phyloP scores from a whole-genome alignment of 2,329 filamentous ascomycete genomes.

The Fusarium caatingaense region DNA sequence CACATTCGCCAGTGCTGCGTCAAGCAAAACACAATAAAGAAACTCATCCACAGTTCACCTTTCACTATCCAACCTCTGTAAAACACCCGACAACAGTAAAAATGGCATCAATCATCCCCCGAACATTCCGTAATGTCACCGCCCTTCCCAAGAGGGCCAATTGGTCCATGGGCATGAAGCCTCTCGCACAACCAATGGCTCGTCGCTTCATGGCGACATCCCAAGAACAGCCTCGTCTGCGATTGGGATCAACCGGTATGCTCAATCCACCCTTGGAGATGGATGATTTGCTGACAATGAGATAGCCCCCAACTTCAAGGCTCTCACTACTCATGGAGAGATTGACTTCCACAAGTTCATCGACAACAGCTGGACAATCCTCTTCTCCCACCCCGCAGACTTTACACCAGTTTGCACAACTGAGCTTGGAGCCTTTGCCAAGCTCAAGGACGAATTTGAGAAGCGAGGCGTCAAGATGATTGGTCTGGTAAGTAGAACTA shows the following conservation, averaged over 20 bases:
- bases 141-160: background rate
- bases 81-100: no score
- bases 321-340: background rate
- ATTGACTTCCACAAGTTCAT: conserved; percentile 22
- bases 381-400: conserved; percentile 5
- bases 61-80: no score
- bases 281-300: fast-evolving
- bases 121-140: background rate
- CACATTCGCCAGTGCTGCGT: background rate
- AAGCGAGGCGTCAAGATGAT: conserved; percentile 13
- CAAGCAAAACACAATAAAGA: background rate
- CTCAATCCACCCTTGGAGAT: fast-evolving
- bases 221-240: background rate
- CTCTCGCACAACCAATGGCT: background rate
- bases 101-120: background rate
- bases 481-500: background rate
- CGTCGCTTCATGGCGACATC: background rate
- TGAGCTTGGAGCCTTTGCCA: background rate
- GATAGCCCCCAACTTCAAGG: conserved; percentile 6
- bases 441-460: background rate
- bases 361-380: background rate
- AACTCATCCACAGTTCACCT: no score
- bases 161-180: background rate
- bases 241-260: conserved; percentile 1
- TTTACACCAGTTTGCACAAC: conserved; percentile 9